phyloP scores from a whole-genome alignment of 106 monocot species.

The Triglochin maritima region DNA sequence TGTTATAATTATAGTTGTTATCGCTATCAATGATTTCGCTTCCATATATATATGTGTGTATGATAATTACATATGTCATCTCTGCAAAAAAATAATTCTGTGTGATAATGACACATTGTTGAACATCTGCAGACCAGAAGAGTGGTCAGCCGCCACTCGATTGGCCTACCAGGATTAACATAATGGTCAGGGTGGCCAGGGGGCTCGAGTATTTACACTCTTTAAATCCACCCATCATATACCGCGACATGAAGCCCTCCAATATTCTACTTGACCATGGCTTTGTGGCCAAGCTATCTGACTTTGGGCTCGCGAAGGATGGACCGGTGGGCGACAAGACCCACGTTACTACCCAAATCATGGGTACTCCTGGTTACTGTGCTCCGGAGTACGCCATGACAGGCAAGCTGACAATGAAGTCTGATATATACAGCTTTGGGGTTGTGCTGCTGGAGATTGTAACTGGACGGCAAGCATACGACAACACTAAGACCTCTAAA shows the following conservation, averaged over 20 bases:
- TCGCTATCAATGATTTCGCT: too few relatives aligned
- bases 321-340: slow-evolving; percentile 30
- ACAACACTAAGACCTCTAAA: slow-evolving; percentile 7
- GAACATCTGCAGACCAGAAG: too few relatives aligned
- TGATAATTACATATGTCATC: too few relatives aligned
- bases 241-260: slow-evolving; percentile 31
- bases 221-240: slow-evolving; percentile 23
- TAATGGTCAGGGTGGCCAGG: slow-evolving; percentile 24
- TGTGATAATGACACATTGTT: too few relatives aligned
- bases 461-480: slow-evolving; percentile 17
- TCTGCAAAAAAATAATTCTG: too few relatives aligned
- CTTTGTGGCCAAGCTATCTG: slow-evolving; percentile 27
- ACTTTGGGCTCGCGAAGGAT: slow-evolving; percentile 31
- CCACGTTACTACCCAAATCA: slow-evolving; percentile 27
- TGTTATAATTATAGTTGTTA: too few relatives aligned
- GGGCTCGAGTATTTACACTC: slow-evolving; percentile 33
- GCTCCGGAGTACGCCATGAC: slow-evolving; percentile 24
- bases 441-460: slow-evolving; percentile 21
- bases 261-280: slow-evolving; percentile 28
- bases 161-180: slow-evolving; percentile 34
- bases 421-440: slow-evolving; percentile 24
- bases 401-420: slow-evolving; percentile 18
- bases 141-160: too few relatives aligned
- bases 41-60: too few relatives aligned
- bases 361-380: slow-evolving; percentile 25